These are phyloP conservation scores for Talaromyces marneffei DNA, from an alignment of 2,329 filamentous ascomycete species.

Conservation along the genomic window DNA sequence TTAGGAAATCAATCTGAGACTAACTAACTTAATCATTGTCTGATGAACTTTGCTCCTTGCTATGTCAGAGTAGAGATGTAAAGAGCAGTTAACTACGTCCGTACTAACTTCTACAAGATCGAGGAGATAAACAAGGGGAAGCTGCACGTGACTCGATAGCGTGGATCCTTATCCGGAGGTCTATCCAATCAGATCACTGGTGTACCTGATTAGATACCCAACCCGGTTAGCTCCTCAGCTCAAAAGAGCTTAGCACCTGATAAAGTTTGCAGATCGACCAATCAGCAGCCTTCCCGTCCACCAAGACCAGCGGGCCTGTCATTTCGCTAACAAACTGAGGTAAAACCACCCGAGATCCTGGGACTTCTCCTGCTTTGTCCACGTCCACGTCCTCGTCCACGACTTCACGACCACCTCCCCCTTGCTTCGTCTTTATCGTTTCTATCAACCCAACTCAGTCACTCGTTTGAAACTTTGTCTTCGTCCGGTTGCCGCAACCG, in stretches of 20 bases:
- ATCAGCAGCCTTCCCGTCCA: background rate
- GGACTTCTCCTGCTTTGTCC: background rate
- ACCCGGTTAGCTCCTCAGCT: background rate
- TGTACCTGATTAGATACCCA: background rate
- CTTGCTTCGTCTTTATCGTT: background rate
- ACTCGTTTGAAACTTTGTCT: constrained; percentile 3
- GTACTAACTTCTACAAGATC: too few relatives aligned
- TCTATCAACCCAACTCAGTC: constrained; percentile 3
- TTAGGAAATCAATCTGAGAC: constrained; percentile 26
- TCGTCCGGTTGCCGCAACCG: background rate
- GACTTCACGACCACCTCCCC: background rate
- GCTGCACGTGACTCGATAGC: background rate
- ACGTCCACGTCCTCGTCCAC: background rate
- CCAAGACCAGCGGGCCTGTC: too few relatives aligned
- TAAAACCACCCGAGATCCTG: background rate
- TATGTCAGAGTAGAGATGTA: too few relatives aligned
- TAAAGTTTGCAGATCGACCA: too few relatives aligned
- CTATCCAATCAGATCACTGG: background rate
- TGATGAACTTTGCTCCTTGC: too few relatives aligned
- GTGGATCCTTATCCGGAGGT: background rate
- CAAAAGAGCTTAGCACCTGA: too few relatives aligned
- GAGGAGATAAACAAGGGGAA: background rate
- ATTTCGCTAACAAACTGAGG: background rate
- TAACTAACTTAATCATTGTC: too few relatives aligned
- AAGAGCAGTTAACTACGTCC: too few relatives aligned